Base-by-base conservation (phyloP, 345 rosid species). In the Populus pruinosa region DNA sequence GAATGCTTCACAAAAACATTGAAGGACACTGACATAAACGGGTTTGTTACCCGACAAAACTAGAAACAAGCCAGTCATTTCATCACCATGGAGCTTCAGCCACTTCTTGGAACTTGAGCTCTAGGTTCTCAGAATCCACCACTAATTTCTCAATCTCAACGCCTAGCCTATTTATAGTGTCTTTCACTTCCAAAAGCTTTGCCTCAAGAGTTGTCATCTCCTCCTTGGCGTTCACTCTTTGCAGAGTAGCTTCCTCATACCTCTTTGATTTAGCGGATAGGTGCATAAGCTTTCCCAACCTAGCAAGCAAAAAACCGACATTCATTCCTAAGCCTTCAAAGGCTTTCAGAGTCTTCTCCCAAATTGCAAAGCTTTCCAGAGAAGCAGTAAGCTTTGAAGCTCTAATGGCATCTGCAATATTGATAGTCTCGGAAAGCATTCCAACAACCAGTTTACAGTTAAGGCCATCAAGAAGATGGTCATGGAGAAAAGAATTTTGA, bases 341-440 rank as follows among this genome's bases (percentile, higher is more conserved):
- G 5, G 84, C 83, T 29, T 79, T 71, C 77, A 86, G 62, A 21
- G 86, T 86, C 73, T 75, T 76, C 69, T 75, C 76, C 87, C 89
- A 86, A 18, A 36, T 49, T 4, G 41, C 74, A 67, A 78, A 88
- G 62, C 75, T 56, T 10, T 71, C 71, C 17, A 3, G 69, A 3
- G 82, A 53, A 0, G 86, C 67, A 10, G 81, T 71, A 55, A 82
- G 39, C 66, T 75, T 79, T 76, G 83, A 82, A 50, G 81, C 85
- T 80, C 83, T 82, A 29, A 86, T 84, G 41, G 88, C 86, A 73
- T 84, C 86, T 0, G 86, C 85, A n/a, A 81, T 83, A 70, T 77
- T 71, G n/a, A 83, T 75, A 13, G 82, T 78, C 65, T 78, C 81
- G 0, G 62, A 43, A 18, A 82, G 75, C 44, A 82, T 77, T 59